Conservation (phyloP, 2,329 filamentous ascomycete species). For the Ambrosiella beaveri region DNA sequence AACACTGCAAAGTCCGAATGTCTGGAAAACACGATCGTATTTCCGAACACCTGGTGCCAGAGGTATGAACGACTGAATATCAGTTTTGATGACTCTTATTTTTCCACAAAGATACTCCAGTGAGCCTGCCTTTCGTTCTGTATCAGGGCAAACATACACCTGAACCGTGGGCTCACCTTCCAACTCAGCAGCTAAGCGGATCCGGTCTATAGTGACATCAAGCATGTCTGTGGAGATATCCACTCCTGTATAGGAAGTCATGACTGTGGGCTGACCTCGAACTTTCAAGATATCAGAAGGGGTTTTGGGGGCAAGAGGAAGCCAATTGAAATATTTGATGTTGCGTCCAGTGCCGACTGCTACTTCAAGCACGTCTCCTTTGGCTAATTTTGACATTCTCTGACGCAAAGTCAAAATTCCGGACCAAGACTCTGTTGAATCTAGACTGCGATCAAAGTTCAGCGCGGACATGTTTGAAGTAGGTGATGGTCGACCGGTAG, state of each 20-base stretch:
- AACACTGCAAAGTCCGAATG: slow-evolving; percentile 48
- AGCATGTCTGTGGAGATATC: slow-evolving; percentile 46
- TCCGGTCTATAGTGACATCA: slow-evolving; percentile 35
- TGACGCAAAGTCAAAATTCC: slow-evolving; percentile 35
- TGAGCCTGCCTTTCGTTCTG: slow-evolving; percentile 12
- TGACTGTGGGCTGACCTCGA: slow-evolving; percentile 2
- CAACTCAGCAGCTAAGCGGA: slow-evolving; percentile 25
- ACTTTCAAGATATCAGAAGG: slow-evolving; percentile 5
- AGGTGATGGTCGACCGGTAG: slow-evolving; percentile 7
- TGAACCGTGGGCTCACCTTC: slow-evolving; percentile 23
- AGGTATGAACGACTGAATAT: slow-evolving; percentile 30
- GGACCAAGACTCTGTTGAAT: slow-evolving; percentile 38
- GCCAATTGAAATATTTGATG: slow-evolving; percentile 41
- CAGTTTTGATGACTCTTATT: slow-evolving; percentile 32
- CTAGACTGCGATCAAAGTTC: slow-evolving; percentile 41
- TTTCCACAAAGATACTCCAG: slow-evolving; percentile 24
- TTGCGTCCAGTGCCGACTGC: slow-evolving; percentile 48
- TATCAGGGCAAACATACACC: slow-evolving; percentile 16
- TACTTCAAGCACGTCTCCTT: slow-evolving; percentile 43
- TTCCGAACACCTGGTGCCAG: slow-evolving; percentile 16
- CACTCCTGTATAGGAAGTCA: slow-evolving; percentile 43
- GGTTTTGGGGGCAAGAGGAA: slow-evolving; percentile 19
- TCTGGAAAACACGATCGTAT: slow-evolving; percentile 48
- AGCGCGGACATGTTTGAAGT: slow-evolving; percentile 21
- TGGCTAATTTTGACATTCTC: slow-evolving; percentile 29